Percentiles rank a stretch among this genome's conserved stretches.
These are phyloP conservation scores for Thelonectria blattea DNA, from an alignment of 2,329 filamentous ascomycete species.

Conservation along the genomic window DNA sequence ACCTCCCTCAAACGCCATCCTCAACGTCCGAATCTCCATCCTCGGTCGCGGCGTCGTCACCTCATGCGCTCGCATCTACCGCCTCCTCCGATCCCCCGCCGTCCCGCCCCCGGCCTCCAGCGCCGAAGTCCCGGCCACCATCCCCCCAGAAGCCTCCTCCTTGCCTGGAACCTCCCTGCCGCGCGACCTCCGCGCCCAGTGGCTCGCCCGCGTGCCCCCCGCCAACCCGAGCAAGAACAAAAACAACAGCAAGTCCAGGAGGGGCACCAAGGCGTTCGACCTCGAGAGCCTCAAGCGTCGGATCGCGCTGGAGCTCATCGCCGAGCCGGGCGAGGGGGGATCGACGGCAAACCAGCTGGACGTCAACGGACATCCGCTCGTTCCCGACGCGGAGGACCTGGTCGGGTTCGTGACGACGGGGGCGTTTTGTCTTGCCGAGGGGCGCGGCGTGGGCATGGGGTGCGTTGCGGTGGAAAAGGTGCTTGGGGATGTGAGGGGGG, in stretches of 20 bases:
- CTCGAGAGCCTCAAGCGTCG: conserved; percentile 50
- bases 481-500: conserved; percentile 42
- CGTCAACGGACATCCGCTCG: conserved; percentile 63
- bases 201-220: conserved; percentile 66
- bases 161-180: conserved; percentile 42
- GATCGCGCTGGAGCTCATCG: conserved; percentile 56
- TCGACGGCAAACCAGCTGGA: conserved; percentile 46
- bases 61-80: conserved; percentile 82
- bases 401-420: conserved; percentile 92
- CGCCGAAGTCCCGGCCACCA: conserved; percentile 55
- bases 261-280: conserved; percentile 32
- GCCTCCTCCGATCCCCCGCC: conserved; percentile 60
- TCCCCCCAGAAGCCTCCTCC: conserved; percentile 37
- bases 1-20: conserved; percentile 47
- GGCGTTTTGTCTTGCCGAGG: conserved; percentile 79
- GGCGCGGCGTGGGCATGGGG: conserved; percentile 77
- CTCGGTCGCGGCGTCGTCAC: conserved; percentile 72
- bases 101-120: conserved; percentile 39
- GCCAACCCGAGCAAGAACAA: conserved; percentile 4
- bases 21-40: conserved; percentile 72
- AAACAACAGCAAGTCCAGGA: conserved; percentile 11
- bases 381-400: conserved; percentile 77
- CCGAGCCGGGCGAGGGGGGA: conserved; percentile 42
- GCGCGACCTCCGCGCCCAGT: conserved; percentile 66
- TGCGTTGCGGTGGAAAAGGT: conserved; percentile 68